Conservation (phyloP, 768 basidiomycete species). For the Heimioporus sp. region DNA sequence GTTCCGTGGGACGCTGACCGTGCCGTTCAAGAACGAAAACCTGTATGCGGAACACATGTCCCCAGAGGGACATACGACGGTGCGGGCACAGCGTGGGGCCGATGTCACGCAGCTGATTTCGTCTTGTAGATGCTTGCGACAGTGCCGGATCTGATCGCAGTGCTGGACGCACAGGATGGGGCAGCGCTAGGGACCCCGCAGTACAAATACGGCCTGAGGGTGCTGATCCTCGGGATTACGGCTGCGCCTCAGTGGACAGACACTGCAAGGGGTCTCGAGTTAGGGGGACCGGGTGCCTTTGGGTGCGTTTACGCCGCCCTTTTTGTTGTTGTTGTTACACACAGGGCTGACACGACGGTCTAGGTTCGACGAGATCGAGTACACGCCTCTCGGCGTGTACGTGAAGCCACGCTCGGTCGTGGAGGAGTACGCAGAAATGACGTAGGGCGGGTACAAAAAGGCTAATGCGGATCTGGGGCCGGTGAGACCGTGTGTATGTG, state of each 20-base stretch:
- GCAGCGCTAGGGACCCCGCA: constrained; percentile 62
- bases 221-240: constrained; percentile 46
- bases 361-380: constrained; percentile 33
- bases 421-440: constrained; percentile 34
- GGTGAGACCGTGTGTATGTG: too few species aligned
- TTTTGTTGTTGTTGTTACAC: neutral
- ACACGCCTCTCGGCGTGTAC: constrained; percentile 40
- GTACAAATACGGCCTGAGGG: constrained; percentile 59
- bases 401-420: constrained; percentile 46
- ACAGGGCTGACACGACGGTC: constrained; percentile 3
- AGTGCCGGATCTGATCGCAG: constrained; percentile 65
- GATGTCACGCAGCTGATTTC: constrained; percentile 2
- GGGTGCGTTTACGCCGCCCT: constrained; percentile 34
- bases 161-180: constrained; percentile 62
- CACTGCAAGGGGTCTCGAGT: constrained; percentile 45
- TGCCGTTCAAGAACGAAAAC: constrained; percentile 67
- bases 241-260: constrained; percentile 57
- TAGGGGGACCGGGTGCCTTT: constrained; percentile 54
- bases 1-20: constrained; percentile 35
- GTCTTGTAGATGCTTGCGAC: constrained; percentile 43
- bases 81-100: constrained; percentile 1
- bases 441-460: constrained; percentile 1
- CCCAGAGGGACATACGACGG: constrained; percentile 26
- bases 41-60: constrained; percentile 44
- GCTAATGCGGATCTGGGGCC: constrained; percentile 2